Evolutionary conservation across 139 green algal species (phyloP).

Genomic region (Haematococcus sp.): DNA sequence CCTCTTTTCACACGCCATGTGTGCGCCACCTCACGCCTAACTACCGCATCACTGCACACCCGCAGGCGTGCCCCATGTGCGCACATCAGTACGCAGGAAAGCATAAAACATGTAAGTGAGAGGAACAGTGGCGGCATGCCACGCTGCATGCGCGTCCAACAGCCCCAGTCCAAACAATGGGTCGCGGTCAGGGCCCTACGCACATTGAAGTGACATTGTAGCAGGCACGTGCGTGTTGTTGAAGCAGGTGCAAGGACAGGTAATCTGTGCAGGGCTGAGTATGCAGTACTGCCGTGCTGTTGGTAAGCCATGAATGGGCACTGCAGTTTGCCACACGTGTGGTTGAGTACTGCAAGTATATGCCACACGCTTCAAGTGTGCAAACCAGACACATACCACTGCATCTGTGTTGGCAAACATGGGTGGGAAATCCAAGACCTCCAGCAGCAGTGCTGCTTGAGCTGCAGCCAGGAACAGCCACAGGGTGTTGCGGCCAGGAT

Average conservation of each 20-base stretch:
- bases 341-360: too few species aligned
- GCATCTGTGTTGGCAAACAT: slow-evolving; percentile 13
- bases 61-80: too few species aligned
- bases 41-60: too few species aligned
- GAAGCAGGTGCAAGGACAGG: neutral
- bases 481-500: slow-evolving; percentile 42
- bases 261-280: neutral
- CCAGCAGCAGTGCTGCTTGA: slow-evolving; percentile 63
- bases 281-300: neutral
- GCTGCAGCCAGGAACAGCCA: slow-evolving; percentile 56
- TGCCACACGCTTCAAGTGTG: too few species aligned
- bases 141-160: slow-evolving; percentile 81
- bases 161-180: slow-evolving; percentile 26
- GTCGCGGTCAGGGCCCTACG: neutral
- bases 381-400: neutral
- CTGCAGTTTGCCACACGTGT: neutral
- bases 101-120: slow-evolving; percentile 72
- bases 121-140: slow-evolving; percentile 76
- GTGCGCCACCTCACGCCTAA: too few species aligned
- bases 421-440: slow-evolving; percentile 87
- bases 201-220: neutral
- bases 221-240: neutral
- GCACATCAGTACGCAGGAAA: slow-evolving; percentile 37
- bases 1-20: too few species aligned
- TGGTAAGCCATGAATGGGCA: neutral